Percentiles rank a stretch among this genome's conserved stretches.
Conservation (phyloP, 73 alveolate genomes). For the Paramecium caudatum region DNA sequence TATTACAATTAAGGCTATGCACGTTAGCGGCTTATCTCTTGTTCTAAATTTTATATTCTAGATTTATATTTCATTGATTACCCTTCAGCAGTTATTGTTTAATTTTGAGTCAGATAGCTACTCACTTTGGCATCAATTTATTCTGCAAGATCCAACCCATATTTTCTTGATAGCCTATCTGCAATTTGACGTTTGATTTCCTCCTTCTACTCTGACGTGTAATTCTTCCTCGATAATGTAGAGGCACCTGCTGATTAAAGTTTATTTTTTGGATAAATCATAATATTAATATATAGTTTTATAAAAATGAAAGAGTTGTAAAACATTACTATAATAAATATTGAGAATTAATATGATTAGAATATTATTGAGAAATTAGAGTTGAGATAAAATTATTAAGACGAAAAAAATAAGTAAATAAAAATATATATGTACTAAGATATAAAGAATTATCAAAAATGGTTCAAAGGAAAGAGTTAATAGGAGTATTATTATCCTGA, state of each 20-base stretch:
- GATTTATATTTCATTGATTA: not conserved
- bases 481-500: too few relatives aligned
- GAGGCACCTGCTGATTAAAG: conserved; percentile 50
- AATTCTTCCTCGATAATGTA: conserved; percentile 29
- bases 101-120: conserved; percentile 64
- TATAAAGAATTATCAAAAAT: too few relatives aligned
- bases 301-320: too few relatives aligned
- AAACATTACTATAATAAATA: too few relatives aligned
- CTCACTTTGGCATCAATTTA: conserved; percentile 61
- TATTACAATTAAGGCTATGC: conserved; percentile 33
- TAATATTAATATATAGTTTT: too few relatives aligned
- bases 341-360: too few relatives aligned
- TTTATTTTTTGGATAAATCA: conserved; percentile 70
- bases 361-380: too few relatives aligned
- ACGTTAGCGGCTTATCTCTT: conserved; percentile 65
- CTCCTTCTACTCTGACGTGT: conserved; percentile 61
- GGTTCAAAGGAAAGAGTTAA: too few relatives aligned
- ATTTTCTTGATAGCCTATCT: conserved; percentile 71
- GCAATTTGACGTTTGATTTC: conserved; percentile 66
- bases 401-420: too few relatives aligned
- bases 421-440: too few relatives aligned
- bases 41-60: conserved; percentile 69
- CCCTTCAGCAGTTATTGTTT: conserved; percentile 76
- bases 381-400: too few relatives aligned
- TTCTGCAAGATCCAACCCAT: conserved; percentile 73